Evolutionary conservation across 1,284 basidiomycete genomes (phyloP), one percentile per base, ranked within the genome.

Genomic region (Rhodofomes roseus): DNA sequence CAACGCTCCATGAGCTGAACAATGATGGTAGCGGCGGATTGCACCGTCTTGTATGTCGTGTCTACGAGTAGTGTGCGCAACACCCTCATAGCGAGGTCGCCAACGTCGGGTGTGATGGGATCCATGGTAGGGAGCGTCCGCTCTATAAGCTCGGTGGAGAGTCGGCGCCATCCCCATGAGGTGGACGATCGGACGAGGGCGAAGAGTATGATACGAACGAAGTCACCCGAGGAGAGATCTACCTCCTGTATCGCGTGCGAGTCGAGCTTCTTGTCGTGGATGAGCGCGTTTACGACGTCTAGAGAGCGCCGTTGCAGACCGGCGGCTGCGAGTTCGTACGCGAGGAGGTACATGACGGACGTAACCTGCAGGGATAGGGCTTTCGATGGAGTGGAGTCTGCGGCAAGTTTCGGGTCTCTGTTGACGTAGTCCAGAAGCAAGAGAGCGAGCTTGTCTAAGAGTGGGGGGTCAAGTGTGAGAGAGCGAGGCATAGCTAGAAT

Each of bases 131-230:
- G 43, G 7, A 64, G 60, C 20, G 52, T 60, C 2, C 56, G 36
- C 20, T 61, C 25, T 27, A 83, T 67, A 39, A 82, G 68, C 14
- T 63, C 64, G 8, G 73, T 68, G 0, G 80, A 81, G 40, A 77
- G 70, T 34, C 66, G 59, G 53, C 74, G 68, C 80, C 80, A 84
- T 39, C 77, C 73, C 79, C 81, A 84, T 62, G 79, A 73, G 29
- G 82, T 63, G 60, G 80, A 79, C 7, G 84, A 74, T 41, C 77
- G 77, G 16, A 80, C 72, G 23, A 84, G 63, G 1, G 80, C 74
- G 14, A 78, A 74, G 18, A 74, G 71, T 16, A 85, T 71, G 55
- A 85, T 77, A 34, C 76, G 71, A 18, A 70, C 65, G 48, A 81
- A 76, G 62, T 82, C 64, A 3, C 72, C 16, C 70, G 71, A 27